These are phyloP conservation scores for Plasmodium relictum DNA, from an alignment of 169 alveolate genomes.

Conservation along the genomic window DNA sequence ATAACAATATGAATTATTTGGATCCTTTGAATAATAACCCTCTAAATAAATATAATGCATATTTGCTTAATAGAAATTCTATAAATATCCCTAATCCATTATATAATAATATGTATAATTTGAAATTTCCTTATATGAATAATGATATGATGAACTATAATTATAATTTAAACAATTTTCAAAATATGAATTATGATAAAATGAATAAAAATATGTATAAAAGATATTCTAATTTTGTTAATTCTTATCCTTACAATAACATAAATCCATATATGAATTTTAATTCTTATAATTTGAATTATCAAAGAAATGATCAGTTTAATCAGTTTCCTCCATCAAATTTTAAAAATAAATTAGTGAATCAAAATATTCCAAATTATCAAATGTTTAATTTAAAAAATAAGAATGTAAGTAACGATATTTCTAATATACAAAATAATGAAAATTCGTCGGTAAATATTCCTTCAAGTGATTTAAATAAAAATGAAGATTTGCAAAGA, in stretches of 20 bases:
- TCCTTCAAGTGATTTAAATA: background rate
- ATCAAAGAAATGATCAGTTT: slow-evolving; percentile 12
- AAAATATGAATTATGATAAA: slow-evolving; percentile 30
- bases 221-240: slow-evolving; percentile 41
- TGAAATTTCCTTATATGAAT: slow-evolving; percentile 54
- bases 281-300: slow-evolving; percentile 33
- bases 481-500: background rate
- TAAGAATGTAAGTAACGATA: slow-evolving; percentile 1
- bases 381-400: background rate
- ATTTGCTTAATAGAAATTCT: slow-evolving; percentile 8
- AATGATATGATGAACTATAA: slow-evolving; percentile 68
- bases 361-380: background rate
- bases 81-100: slow-evolving; percentile 11
- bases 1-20: slow-evolving; percentile 7
- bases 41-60: slow-evolving; percentile 28
- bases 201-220: slow-evolving; percentile 25
- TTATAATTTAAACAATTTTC: slow-evolving; percentile 41
- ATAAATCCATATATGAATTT: slow-evolving; percentile 37
- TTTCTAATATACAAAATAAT: background rate
- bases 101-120: slow-evolving; percentile 31
- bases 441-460: background rate
- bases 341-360: background rate
- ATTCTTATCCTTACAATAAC: slow-evolving; percentile 30
- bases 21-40: slow-evolving; percentile 15
- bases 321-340: background rate